Base-by-base conservation (phyloP, 192 early-diverging fungal genomes). In the Coemansia erecta region DNA sequence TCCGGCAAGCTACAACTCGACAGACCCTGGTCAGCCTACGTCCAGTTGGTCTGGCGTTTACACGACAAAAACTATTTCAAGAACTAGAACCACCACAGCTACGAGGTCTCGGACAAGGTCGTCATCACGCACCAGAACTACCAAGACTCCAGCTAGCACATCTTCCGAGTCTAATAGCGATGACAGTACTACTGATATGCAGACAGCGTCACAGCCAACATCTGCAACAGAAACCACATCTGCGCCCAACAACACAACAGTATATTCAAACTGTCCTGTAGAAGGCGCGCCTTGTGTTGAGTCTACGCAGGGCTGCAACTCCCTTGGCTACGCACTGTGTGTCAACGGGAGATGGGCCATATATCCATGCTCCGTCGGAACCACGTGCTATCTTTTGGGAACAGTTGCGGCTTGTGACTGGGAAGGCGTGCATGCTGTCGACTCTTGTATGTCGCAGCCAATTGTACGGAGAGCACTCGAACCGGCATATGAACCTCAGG, bases 261-360 rank as follows among this genome's bases (percentile, higher is more conserved):
- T 23, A 23, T 15, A 5, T 12, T 44, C 44, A 2, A 42, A 17
- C 18, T 74, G 72, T 9, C 72, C 65, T 8, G 55, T 61, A 11
- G 61, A 68, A 23, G 72, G 72, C 18, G 51, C 58, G 8, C 45
- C 45, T 0, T 64, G 72, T 18, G 26, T 23, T 10, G 65, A 68
- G 11, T 42, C 18, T n/a, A 68, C 58, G 0, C 65, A 68, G 13
- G 72, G 61, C 0, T 74, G 72, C 39, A 74, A 56, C 13, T 41
- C 57, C 4, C 23, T 33, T 8, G 72, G 72, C 10, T 74, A 64
- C 26, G 61, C 72, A 14, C 53, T 74, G 42, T 74, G 72, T 47
- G 13, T 61, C 2, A 22, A 33, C 1, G 61, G 61, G 0, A 74
- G 53, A 51, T 74, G 72, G 72, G 33, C 56, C 9, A 31, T 66